Evolutionary conservation across 768 basidiomycete species (phyloP), one percentile per base, ranked within the genome.

Genomic region (Daedalea quercina): DNA sequence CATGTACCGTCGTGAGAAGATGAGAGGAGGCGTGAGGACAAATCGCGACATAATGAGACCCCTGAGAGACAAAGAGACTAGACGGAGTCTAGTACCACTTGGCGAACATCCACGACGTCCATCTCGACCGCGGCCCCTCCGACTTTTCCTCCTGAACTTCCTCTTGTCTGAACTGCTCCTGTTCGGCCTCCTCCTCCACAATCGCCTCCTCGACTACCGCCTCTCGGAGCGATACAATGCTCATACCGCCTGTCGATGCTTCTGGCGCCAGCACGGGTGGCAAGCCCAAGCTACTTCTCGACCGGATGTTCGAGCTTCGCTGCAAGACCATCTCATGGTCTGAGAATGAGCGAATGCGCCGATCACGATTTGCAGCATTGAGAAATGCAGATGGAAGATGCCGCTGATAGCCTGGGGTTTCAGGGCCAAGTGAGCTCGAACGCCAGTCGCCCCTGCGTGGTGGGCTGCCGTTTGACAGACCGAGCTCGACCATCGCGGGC

Each of bases 201-300:
- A 87, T 72, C 40, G 85, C 79, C 58, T 89, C 87, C 44, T 78
- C 76, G 47, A 78, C 72, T 40, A 88, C 82, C 9, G 85, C 87
- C 54, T 83, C 75, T 9, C 77, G 77, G 3, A 81, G 72, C 15
- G 82, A 75, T n/a, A 85, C 68, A 44, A 65, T 40, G 54, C 64
- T 63, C 63, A 50, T 22, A 51, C 4, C 24, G 11, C 28, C 28
- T 31, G 33, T 22, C 22, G 40, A 26, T 22, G 54, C 23, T 6
- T 28, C 50, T 34, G 42, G 35, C 17, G 54, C 41, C 26, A 60
- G 42, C n/a, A 58, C 45, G 19, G 66, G 57, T 12, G 58, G 43
- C 6, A 50, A 52, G 2, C 63, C 63, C n/a, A 53, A 49, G 57
- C 54, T 28, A 50, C n/a, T 41, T 52, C 44, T 31, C 47, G 25